Percentiles rank a stretch among this genome's conserved stretches.
phyloP scores from a whole-genome alignment of 306 rosid genomes.

The Cucurbita argyrosperma region DNA sequence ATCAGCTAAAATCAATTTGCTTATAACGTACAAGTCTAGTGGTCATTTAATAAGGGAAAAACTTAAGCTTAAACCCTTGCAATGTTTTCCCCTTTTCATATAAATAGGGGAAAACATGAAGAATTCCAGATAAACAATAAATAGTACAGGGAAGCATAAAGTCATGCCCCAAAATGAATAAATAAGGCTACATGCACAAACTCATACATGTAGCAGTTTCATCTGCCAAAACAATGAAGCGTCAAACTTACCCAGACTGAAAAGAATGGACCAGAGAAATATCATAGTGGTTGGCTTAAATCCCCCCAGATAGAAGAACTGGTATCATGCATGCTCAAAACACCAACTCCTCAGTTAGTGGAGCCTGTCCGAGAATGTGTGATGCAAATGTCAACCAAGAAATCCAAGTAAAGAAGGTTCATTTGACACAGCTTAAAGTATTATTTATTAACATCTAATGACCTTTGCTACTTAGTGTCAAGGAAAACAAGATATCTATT shows the following conservation, averaged over 20 bases:
- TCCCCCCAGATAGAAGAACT: conserved; percentile 87
- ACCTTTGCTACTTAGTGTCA: background rate
- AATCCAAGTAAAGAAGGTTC: background rate
- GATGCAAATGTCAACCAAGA: background rate
- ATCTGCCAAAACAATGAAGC: conserved; percentile 1
- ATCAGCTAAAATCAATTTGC: background rate
- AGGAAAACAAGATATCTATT: background rate
- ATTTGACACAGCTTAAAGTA: background rate
- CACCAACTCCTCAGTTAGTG: conserved; percentile 84
- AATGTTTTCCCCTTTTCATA: background rate
- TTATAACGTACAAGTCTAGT: background rate
- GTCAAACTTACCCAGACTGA: conserved; percentile 69
- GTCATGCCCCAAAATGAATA: background rate
- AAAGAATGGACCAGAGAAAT: conserved; percentile 71
- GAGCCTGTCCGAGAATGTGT: conserved; percentile 52
- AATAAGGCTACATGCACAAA: background rate
- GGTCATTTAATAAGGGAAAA: background rate
- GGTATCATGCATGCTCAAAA: conserved; percentile 96
- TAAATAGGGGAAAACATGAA: background rate
- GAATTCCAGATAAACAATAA: background rate
- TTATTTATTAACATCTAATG: background rate
- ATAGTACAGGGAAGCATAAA: background rate
- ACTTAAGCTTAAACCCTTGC: background rate
- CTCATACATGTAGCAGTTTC: background rate
- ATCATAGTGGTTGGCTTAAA: conserved; percentile 37